These are phyloP conservation scores for Epichloe baconii DNA, from an alignment of 2,329 filamentous ascomycete genomes.

Conservation along the genomic window DNA sequence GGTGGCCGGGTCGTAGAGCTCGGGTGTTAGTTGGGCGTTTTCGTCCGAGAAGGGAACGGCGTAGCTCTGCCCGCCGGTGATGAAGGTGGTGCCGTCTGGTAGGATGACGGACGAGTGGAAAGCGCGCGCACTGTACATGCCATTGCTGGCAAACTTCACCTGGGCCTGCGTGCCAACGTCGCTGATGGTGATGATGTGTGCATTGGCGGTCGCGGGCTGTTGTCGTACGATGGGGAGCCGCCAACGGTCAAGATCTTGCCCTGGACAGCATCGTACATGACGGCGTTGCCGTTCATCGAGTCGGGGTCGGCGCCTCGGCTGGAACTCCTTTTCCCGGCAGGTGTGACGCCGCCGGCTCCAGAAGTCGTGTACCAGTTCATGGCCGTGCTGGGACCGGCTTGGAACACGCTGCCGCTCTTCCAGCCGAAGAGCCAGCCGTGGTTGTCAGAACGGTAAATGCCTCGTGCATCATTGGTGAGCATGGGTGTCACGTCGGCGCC, in stretches of 20 bases:
- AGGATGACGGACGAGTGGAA: slow-evolving; percentile 35
- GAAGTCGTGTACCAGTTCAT: slow-evolving; percentile 43
- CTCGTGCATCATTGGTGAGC: slow-evolving; percentile 34
- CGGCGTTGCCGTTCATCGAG: slow-evolving; percentile 41
- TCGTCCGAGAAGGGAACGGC: slow-evolving; percentile 32
- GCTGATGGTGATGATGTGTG: slow-evolving; percentile 23
- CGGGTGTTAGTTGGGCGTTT: slow-evolving; percentile 26
- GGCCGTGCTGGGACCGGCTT: slow-evolving; percentile 10
- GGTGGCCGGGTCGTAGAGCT: slow-evolving; percentile 31
- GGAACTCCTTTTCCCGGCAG: slow-evolving; percentile 23
- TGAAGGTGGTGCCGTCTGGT: slow-evolving; percentile 33
- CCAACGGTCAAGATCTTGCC: slow-evolving; percentile 43
- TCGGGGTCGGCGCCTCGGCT: slow-evolving; percentile 25
- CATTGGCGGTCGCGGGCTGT: slow-evolving; percentile 27
- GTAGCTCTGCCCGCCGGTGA: slow-evolving; percentile 32
- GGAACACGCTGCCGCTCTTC: slow-evolving; percentile 15
- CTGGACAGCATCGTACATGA: slow-evolving; percentile 45
- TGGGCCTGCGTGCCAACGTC: slow-evolving; percentile 8
- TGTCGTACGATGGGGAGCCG: slow-evolving; percentile 32
- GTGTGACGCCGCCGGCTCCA: slow-evolving; percentile 25
- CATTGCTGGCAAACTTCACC: slow-evolving; percentile 5
- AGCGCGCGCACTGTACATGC: slow-evolving; percentile 25
- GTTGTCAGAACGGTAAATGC: slow-evolving; percentile 30
- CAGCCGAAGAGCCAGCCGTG: slow-evolving; percentile 7
- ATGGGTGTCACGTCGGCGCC: slow-evolving; percentile 33